Evolutionary conservation across 2,329 filamentous ascomycete species (phyloP).

Genomic region (Coniochaeta hoffmannii): DNA sequence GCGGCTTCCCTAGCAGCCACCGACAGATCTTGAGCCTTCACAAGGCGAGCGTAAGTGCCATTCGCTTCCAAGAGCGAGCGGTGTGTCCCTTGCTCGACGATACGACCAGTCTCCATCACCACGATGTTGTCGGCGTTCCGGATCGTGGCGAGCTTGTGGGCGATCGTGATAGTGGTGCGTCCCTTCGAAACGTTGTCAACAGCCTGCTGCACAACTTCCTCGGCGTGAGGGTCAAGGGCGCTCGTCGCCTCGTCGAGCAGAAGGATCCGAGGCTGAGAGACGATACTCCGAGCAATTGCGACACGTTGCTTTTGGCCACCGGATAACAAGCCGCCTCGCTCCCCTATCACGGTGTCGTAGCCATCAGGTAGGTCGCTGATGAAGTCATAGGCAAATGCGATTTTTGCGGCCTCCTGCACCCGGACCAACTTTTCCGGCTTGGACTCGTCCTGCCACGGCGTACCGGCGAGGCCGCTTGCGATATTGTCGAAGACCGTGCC

Average conservation of each 20-base stretch:
- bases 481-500: constrained; percentile 44
- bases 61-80: constrained; percentile 27
- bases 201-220: constrained; percentile 26
- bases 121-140: constrained; percentile 51
- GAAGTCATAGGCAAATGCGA: constrained; percentile 4
- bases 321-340: constrained; percentile 30
- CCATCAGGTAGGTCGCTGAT: constrained; percentile 23
- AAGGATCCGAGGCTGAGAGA: constrained; percentile 31
- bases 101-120: constrained; percentile 44
- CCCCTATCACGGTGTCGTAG: constrained; percentile 42
- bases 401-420: background rate
- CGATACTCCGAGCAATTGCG: constrained; percentile 31
- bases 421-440: constrained; percentile 28
- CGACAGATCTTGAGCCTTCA: background rate
- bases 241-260: constrained; percentile 39
- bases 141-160: constrained; percentile 45
- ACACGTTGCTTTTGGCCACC: constrained; percentile 39
- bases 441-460: constrained; percentile 26
- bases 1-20: background rate
- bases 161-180: constrained; percentile 49
- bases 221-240: constrained; percentile 34
- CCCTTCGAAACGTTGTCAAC: constrained; percentile 15
- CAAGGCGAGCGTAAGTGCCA: background rate
- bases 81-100: constrained; percentile 51
- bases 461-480: constrained; percentile 31